Evolutionary conservation across 495 filamentous ascomycete species (phyloP).

Genomic region (Neurospora tetrasperma): DNA sequence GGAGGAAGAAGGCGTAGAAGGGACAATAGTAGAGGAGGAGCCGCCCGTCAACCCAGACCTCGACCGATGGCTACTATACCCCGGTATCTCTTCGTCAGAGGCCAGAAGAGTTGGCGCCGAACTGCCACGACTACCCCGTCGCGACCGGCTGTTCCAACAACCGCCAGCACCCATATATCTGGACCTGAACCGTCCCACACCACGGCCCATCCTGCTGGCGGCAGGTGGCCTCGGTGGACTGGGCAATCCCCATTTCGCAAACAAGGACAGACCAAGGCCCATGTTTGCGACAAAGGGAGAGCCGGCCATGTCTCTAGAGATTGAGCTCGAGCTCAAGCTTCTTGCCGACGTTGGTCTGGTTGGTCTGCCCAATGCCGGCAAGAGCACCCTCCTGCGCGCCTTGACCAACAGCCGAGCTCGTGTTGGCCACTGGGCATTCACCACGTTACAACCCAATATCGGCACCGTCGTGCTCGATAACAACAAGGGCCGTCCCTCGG

Average conservation of each 20-base stretch:
- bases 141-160: conserved; percentile 51
- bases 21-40: conserved; percentile 6
- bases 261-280: conserved; percentile 55
- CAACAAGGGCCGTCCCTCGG: conserved; percentile 50
- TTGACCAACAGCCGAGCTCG: conserved; percentile 77
- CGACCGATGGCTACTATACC: conserved; percentile 80
- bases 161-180: conserved; percentile 63
- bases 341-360: conserved; percentile 92
- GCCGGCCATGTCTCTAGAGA: conserved; percentile 58
- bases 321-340: conserved; percentile 89
- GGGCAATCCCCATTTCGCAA: conserved; percentile 87
- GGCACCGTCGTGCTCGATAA: conserved; percentile 89
- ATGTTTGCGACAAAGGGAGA: conserved; percentile 86
- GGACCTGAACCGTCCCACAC: conserved; percentile 73
- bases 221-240: conserved; percentile 82
- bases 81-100: conserved; percentile 57
- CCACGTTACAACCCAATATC: conserved; percentile 86
- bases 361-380: conserved; percentile 91
- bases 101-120: conserved; percentile 38
- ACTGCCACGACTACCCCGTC: conserved; percentile 47
- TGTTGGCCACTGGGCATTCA: conserved; percentile 94
- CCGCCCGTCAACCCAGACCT: conserved; percentile 28
- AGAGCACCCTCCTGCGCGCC: conserved; percentile 82
- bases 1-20: conserved; percentile 20
- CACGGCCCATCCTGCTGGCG: conserved; percentile 76